Conservation (phyloP, 176 grass and related monocot species). For the Stipa capillata region DNA sequence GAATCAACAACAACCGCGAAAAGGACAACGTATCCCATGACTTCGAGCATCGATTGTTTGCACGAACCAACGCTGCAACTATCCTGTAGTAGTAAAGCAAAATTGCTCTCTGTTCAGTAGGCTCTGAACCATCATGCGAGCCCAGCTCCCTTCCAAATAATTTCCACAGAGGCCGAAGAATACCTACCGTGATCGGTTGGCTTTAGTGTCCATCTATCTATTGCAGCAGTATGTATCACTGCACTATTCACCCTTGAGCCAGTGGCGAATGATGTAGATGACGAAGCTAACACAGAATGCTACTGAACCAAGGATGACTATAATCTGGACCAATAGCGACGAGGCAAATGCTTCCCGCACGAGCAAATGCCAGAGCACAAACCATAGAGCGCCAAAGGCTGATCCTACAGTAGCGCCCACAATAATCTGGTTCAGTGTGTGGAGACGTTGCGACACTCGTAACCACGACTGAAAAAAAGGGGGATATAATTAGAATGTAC, state of each 20-base stretch:
- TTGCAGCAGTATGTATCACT: neutral
- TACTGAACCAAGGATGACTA: constrained; percentile 37
- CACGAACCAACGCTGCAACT: neutral
- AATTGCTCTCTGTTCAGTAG: neutral
- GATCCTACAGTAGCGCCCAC: constrained; percentile 60
- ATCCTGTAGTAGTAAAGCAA: neutral
- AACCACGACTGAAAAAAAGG: constrained; percentile 62
- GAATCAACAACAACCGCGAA: neutral
- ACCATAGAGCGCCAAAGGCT: constrained; percentile 40
- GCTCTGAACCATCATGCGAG: neutral
- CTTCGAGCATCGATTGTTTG: neutral
- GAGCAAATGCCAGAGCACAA: constrained; percentile 60
- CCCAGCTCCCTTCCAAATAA: neutral
- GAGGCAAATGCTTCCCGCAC: constrained; percentile 47
- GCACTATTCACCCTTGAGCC: constrained; percentile 46
- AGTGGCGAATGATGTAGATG: constrained; percentile 41
- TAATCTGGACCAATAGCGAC: constrained; percentile 36
- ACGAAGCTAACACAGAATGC: constrained; percentile 30
- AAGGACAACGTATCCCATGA: neutral
- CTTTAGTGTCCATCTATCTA: neutral
- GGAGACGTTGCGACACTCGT: constrained; percentile 68
- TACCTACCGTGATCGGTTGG: neutral
- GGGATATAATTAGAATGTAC: constrained; percentile 8
- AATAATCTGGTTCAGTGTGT: constrained; percentile 66
- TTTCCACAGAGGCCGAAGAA: neutral